Percentiles rank a stretch among this genome's conserved stretches.
These are phyloP conservation scores for Aspergillus eucalypticola DNA, from an alignment of 2,329 filamentous ascomycete genomes.

Conservation along the genomic window DNA sequence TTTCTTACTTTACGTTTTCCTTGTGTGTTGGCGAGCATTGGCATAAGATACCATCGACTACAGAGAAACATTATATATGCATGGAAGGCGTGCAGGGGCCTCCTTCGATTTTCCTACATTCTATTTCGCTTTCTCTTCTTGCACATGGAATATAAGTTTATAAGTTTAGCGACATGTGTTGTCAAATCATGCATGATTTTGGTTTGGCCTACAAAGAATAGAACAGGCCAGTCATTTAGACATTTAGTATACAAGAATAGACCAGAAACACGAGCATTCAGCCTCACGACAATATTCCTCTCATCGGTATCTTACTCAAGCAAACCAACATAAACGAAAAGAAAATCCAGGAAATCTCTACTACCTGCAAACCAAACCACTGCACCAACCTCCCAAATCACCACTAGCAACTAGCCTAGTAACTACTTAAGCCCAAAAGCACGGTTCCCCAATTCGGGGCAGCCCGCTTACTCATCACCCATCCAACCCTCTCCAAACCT, in stretches of 20 bases:
- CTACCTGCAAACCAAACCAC: too few species aligned
- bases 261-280: too few species aligned
- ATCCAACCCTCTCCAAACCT: not conserved
- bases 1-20: conserved; percentile 5
- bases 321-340: too few species aligned
- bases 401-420: too few species aligned
- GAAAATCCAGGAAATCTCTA: too few species aligned
- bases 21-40: conserved; percentile 21
- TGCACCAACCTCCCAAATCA: too few species aligned
- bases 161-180: too few species aligned
- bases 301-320: too few species aligned
- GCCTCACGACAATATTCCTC: too few species aligned
- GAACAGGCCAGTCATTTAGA: not conserved
- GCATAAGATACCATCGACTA: conserved; percentile 33
- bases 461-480: conserved; percentile 29
- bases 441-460: not conserved
- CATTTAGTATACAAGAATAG: too few species aligned
- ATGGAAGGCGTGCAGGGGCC: conserved; percentile 26
- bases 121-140: not conserved
- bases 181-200: too few species aligned
- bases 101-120: not conserved
- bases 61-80: conserved; percentile 22
- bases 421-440: not conserved
- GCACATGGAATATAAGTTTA: not conserved
- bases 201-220: too few species aligned